phyloP scores from a whole-genome alignment of 805 yeast species.

The Wickerhamiella galacta region DNA sequence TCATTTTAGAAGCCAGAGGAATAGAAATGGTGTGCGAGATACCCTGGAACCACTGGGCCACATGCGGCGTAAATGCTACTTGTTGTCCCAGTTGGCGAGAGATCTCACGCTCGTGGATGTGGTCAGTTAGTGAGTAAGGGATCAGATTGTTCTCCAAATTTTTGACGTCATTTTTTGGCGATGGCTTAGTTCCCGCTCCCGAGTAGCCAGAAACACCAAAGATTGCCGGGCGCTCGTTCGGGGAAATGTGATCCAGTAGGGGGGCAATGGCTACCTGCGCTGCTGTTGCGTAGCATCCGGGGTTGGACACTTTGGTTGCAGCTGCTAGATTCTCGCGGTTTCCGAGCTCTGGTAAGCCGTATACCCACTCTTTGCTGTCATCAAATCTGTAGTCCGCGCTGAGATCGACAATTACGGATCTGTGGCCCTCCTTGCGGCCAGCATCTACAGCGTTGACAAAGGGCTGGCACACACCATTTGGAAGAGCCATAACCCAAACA shows the following conservation, averaged over 20 bases:
- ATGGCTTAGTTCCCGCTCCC: constrained; percentile 98
- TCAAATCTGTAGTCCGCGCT: constrained; percentile 96
- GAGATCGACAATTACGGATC: constrained; percentile 72
- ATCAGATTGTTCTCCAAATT: constrained; percentile 67
- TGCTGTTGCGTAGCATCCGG: constrained; percentile 99
- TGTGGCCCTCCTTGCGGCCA: constrained; percentile 31
- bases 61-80: constrained; percentile 91
- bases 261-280: constrained; percentile 91
- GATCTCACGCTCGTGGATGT: constrained; percentile 90
- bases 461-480: constrained; percentile 83
- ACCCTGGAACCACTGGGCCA: constrained; percentile 99
- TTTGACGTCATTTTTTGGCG: constrained; percentile 79
- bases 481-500: constrained; percentile 98
- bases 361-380: constrained; percentile 70
- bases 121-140: constrained; percentile 92
- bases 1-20: constrained; percentile 50
- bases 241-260: constrained; percentile 38
- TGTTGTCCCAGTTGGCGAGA: constrained; percentile 59
- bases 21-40: constrained; percentile 82
- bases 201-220: constrained; percentile 98
- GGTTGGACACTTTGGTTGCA: constrained; percentile 80
- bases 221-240: constrained; percentile 55
- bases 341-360: constrained; percentile 88
- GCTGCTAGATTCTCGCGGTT: constrained; percentile 46
- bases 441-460: constrained; percentile 28